Base-by-base conservation (phyloP, 2,329 filamentous ascomycete species). In the Aspergillus ibericus region DNA sequence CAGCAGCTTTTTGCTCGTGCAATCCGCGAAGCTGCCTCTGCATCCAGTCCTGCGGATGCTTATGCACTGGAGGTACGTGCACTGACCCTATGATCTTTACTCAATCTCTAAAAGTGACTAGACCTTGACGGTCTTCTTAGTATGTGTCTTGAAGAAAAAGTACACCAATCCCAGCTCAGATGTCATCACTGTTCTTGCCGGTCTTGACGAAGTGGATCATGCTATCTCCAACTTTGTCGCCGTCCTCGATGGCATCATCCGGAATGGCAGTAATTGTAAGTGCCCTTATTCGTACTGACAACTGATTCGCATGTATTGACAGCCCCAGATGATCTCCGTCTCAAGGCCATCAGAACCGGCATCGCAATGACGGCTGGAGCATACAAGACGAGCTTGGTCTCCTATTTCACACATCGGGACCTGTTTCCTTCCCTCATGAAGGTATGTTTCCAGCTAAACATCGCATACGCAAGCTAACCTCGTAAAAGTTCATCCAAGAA, bases 121-220 rank as follows among this genome's bases (percentile, higher is more conserved):
- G 91, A 98, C 93, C 60, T 83, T 98, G 71, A 92, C 89, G 74
- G 88, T 90, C 49, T 97, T 98, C 76, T 83, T 99, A 72, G 88
- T 88, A 51, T 87, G 87, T 55, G 84, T 96, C 16, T 81, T 98
- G 61, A 85, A 85, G 58, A 99, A 98, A 78, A 92, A 89, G 74
- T 99, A 96, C 75, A 92, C 91, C 22, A 97, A 97, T 69, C 91
- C 93, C 5, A 97, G 92, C 75, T 95, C 95, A 51, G 95, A 98
- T 76, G 90, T 97, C 67, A 96, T 99, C 70, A 87, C 88, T 58
- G 83, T 98, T 34, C 83, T 99, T 50, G 91, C 93, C 4, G 95
- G 95, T 5, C 84, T 99, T 53, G 89, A 97, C 78, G 84, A 92
- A 66, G 90, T 96, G 50, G 95, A 99, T 73, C 82, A 83, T 7